Conservation (phyloP, 1,139 yeast species). For the Taphrina deformans region DNA sequence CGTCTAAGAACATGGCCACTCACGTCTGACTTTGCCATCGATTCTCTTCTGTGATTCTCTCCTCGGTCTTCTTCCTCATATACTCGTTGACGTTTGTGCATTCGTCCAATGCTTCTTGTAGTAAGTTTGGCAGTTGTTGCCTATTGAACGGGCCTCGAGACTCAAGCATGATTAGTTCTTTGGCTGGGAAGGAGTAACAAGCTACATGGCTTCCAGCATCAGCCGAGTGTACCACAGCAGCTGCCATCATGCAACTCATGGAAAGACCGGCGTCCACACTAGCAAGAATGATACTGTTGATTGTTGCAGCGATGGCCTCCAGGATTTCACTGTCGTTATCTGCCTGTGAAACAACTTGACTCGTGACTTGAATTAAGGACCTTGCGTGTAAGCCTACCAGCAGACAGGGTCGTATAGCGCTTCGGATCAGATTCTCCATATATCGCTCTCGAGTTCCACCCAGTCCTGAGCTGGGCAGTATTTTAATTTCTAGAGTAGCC, state of each 20-base stretch:
- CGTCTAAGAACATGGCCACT: background rate
- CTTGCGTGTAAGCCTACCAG: slow-evolving; percentile 74
- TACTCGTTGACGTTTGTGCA: background rate
- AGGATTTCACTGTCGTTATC: slow-evolving; percentile 42
- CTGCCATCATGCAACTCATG: slow-evolving; percentile 46
- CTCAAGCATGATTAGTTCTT: slow-evolving; percentile 19
- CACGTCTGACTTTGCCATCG: slow-evolving; percentile 16
- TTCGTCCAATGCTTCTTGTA: background rate
- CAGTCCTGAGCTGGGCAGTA: slow-evolving; percentile 75
- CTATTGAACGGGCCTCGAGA: slow-evolving; percentile 10
- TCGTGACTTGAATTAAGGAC: slow-evolving; percentile 77
- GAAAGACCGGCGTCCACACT: slow-evolving; percentile 78
- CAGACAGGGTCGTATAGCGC: slow-evolving; percentile 62
- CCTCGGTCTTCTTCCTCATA: slow-evolving; percentile 1
- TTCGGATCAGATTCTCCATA: slow-evolving; percentile 67
- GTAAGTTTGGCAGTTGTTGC: background rate
- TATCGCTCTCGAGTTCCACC: slow-evolving; percentile 72
- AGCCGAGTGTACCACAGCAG: background rate
- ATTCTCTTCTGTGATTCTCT: background rate
- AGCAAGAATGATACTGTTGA: slow-evolving; percentile 73
- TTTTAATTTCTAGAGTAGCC: slow-evolving; percentile 75
- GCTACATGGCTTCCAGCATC: slow-evolving; percentile 3
- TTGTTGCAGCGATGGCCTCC: slow-evolving; percentile 55
- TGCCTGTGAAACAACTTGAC: slow-evolving; percentile 73
- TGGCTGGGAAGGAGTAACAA: slow-evolving; percentile 17